Evolutionary conservation across 805 yeast genomes (phyloP).

Genomic region (Vanderwaltozyma polyspora): DNA sequence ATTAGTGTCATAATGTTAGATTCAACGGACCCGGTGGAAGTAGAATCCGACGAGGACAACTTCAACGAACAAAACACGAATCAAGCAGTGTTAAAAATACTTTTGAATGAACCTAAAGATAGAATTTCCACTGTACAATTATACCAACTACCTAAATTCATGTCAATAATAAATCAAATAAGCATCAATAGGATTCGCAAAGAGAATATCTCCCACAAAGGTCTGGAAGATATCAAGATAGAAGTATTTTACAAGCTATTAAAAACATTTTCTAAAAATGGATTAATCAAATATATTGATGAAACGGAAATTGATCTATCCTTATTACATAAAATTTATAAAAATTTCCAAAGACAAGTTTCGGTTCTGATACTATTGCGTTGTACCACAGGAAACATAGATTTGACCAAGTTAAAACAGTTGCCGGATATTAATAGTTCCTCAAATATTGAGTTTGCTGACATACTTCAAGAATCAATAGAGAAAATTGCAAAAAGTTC

Average conservation of each 20-base stretch:
- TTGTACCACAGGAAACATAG: slow-evolving; percentile 8
- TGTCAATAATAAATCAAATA: too few relatives aligned
- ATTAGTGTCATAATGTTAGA: neutral
- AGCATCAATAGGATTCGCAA: neutral
- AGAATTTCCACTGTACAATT: neutral
- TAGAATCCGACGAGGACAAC: neutral
- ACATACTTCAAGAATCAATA: too few relatives aligned
- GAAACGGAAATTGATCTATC: neutral
- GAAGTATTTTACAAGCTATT: neutral
- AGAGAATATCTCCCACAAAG: neutral
- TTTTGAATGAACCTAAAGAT: neutral
- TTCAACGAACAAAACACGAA: neutral
- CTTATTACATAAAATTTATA: slow-evolving; percentile 5
- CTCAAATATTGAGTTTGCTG: too few relatives aligned
- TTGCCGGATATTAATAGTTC: too few relatives aligned
- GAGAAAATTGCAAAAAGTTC: too few relatives aligned
- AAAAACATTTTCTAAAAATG: neutral
- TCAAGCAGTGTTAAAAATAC: too few relatives aligned
- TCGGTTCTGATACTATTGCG: slow-evolving; percentile 8
- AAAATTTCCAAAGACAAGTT: slow-evolving; percentile 7
- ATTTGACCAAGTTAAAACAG: too few relatives aligned
- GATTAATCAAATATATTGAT: neutral
- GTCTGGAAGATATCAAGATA: neutral
- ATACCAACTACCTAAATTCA: neutral
- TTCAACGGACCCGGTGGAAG: neutral